Conservation (phyloP, 345 rosid genomes). For the Salix arbutifolia region DNA sequence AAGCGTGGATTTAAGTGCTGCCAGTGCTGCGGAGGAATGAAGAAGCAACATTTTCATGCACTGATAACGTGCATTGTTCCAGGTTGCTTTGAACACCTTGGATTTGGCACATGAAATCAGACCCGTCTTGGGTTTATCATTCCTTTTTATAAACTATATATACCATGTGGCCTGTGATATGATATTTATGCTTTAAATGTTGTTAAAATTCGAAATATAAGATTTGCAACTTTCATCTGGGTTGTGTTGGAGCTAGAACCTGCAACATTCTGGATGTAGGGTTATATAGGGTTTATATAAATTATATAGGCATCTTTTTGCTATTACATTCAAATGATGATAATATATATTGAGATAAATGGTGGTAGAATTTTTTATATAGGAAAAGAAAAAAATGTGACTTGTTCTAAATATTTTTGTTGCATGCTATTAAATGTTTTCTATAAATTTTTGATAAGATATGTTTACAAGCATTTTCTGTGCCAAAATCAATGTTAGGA, state of each 20-base stretch:
- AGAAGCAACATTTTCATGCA: slow-evolving; percentile 3
- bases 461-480: neutral
- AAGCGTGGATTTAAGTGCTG: slow-evolving; percentile 84
- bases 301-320: no score
- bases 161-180: slow-evolving; percentile 1
- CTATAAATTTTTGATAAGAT: neutral
- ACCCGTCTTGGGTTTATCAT: neutral
- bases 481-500: neutral
- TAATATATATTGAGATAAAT: no score
- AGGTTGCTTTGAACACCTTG: neutral
- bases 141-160: neutral
- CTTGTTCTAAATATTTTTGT: no score
- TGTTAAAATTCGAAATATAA: neutral
- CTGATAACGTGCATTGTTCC: neutral
- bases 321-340: no score
- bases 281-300: neutral
- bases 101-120: neutral
- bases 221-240: neutral
- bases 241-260: neutral
- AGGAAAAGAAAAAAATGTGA: no score
- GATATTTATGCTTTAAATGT: neutral
- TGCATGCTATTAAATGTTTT: no score
- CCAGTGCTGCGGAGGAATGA: slow-evolving; percentile 89
- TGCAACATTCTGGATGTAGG: no score
- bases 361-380: no score